Conservation (phyloP, 192 early-diverging fungal genomes). For the Chytriomyces sp. region DNA sequence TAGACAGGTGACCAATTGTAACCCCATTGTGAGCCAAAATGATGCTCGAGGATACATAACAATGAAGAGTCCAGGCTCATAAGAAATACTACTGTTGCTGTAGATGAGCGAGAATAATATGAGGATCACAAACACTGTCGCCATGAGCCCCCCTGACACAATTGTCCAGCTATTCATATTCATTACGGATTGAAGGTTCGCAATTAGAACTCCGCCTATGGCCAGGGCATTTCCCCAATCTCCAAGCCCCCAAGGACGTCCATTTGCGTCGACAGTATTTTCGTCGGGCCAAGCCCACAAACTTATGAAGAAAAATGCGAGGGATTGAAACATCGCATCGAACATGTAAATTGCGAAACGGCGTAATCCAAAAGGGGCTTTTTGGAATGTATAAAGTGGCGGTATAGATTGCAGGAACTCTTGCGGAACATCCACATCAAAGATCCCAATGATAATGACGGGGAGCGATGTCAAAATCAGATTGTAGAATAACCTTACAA, state of each 20-base stretch:
- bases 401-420: slow-evolving; percentile 70
- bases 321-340: slow-evolving; percentile 88
- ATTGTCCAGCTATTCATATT: slow-evolving; percentile 75
- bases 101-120: slow-evolving; percentile 66
- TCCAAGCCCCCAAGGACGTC: slow-evolving; percentile 15
- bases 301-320: slow-evolving; percentile 72
- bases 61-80: slow-evolving; percentile 56
- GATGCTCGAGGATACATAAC: slow-evolving; percentile 62
- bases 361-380: slow-evolving; percentile 69
- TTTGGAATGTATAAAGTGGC: slow-evolving; percentile 76
- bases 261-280: slow-evolving; percentile 32
- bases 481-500: slow-evolving; percentile 74
- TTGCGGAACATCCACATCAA: slow-evolving; percentile 81
- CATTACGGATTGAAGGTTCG: slow-evolving; percentile 78
- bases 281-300: slow-evolving; percentile 48
- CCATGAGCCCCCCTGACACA: slow-evolving; percentile 53
- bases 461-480: slow-evolving; percentile 85
- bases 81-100: slow-evolving; percentile 50
- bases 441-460: slow-evolving; percentile 63
- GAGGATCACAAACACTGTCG: slow-evolving; percentile 50
- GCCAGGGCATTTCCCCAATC: slow-evolving; percentile 74
- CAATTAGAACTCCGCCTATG: slow-evolving; percentile 69
- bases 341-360: slow-evolving; percentile 82
- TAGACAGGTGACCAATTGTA: slow-evolving; percentile 65
- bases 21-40: slow-evolving; percentile 71